phyloP scores from a whole-genome alignment of 257 asterid genomes.

The Solanum medicagineum region DNA sequence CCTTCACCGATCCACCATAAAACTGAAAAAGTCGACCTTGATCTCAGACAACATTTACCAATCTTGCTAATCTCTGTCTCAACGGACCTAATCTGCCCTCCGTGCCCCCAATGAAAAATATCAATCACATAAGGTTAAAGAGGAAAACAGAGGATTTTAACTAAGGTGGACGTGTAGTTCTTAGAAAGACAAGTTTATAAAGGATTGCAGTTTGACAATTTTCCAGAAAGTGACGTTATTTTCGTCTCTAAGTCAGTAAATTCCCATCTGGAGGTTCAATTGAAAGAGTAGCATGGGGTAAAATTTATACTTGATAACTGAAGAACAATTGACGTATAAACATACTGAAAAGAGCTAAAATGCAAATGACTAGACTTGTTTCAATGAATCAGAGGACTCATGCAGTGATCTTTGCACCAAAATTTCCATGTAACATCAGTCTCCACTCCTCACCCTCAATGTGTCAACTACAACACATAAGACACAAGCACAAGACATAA shows the following conservation, averaged over 20 bases:
- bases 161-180: not conserved
- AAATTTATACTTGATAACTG: not conserved
- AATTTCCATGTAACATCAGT: not conserved
- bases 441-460: not conserved
- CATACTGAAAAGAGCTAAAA: not conserved
- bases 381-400: not conserved
- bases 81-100: not conserved
- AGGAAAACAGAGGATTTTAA: not conserved
- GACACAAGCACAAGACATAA: not conserved
- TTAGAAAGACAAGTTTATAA: not conserved
- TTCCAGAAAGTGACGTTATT: not conserved
- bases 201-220: not conserved
- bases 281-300: not conserved
- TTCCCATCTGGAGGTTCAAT: not conserved
- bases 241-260: not conserved
- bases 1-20: not conserved
- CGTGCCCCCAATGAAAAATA: not conserved
- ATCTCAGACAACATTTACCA: not conserved
- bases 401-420: not conserved
- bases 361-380: not conserved
- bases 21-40: not conserved
- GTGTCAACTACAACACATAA: not conserved
- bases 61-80: not conserved
- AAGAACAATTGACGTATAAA: not conserved
- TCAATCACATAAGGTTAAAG: not conserved